Evolutionary conservation across 2,329 filamentous ascomycete genomes (phyloP), one percentile per base, ranked within the genome.

Genomic region (Colletotrichum liaoningense): DNA sequence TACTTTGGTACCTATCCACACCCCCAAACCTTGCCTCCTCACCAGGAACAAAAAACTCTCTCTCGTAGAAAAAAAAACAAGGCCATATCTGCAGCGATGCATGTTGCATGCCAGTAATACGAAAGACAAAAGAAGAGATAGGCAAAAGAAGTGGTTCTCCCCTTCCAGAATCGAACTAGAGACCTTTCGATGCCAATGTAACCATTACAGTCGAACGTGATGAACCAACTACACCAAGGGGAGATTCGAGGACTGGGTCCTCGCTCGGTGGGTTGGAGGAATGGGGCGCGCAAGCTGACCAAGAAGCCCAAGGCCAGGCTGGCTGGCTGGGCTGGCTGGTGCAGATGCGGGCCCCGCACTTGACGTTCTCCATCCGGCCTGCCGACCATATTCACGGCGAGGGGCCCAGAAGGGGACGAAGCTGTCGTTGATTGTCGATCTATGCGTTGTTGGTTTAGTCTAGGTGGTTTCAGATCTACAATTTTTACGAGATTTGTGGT

Each of bases 121-220:
- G 11, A 8, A 19, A 3, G 4, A 60, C 14, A 6, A 8, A 14
- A 16, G 12, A 2, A 12, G 7, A n/a, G 33, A 14, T 11, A 16
- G 1, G 19, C 62, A 64, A 64, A 64, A 64, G 35, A 2, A 6
- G 0, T n/a, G 14, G 14, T 26, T 64, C 62, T 64, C 62, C 49
- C 62, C 62, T 64, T 64, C 62, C 62, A 64, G 62, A 56, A 56
- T 64, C 62, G 62, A 64, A 64, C 62, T 64, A 64, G 62, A 64
- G 62, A 56, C 62, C 62, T 64, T 64, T 64, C 62, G 62, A 64
- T 64, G 49, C 56, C 62, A 64, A 64, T 56, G 62, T 56, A 64
- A 64, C 62, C 62, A 64, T 64, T 64, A 64, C 62, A 64, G 62
- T 64, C 62, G 62, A 64, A 64, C 62, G 62, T 64, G 62, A 63